Evolutionary conservation across 805 yeast species (phyloP).

Genomic region (Ogataea dorogensis): DNA sequence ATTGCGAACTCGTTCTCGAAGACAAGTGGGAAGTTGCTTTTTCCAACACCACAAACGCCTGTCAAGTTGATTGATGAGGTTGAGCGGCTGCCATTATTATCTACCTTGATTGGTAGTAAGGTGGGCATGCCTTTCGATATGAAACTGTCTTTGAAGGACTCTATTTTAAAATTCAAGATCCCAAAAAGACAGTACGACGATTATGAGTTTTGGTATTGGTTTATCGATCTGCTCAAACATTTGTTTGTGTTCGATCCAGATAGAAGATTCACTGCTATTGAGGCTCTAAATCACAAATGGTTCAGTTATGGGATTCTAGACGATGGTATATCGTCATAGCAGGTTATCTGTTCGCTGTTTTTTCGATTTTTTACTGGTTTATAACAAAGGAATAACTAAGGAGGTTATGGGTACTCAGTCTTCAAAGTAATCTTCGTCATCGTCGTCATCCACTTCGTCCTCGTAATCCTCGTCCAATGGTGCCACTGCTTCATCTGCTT

Average conservation of each 20-base stretch:
- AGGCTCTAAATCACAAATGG: conserved; percentile 69
- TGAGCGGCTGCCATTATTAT: conserved; percentile 29
- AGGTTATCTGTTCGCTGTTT: conserved; percentile 9
- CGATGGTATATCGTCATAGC: conserved; percentile 41
- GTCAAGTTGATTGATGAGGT: conserved; percentile 38
- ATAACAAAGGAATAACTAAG: conserved; percentile 11
- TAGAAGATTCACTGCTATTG: conserved; percentile 50
- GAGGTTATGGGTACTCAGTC: conserved; percentile 4
- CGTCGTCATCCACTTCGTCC: conserved; percentile 11
- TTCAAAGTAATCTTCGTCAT: conserved; percentile 8
- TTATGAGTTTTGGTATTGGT: conserved; percentile 81
- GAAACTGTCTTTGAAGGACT: conserved; percentile 25
- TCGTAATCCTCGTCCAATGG: conserved; percentile 12
- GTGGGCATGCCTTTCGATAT: conserved; percentile 31
- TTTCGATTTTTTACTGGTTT: conserved; percentile 8
- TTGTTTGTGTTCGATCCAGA: conserved; percentile 51
- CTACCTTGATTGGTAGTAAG: conserved; percentile 29
- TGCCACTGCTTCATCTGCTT: conserved; percentile 14
- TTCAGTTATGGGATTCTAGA: conserved; percentile 61
- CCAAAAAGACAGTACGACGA: conserved; percentile 52
- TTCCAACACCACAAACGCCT: conserved; percentile 38
- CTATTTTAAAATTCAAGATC: conserved; percentile 23
- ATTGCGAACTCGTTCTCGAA: conserved; percentile 33
- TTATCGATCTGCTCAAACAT: conserved; percentile 50
- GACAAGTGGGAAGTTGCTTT: conserved; percentile 30